phyloP scores from a whole-genome alignment of 306 rosid species.

The Alnus glutinosa region DNA sequence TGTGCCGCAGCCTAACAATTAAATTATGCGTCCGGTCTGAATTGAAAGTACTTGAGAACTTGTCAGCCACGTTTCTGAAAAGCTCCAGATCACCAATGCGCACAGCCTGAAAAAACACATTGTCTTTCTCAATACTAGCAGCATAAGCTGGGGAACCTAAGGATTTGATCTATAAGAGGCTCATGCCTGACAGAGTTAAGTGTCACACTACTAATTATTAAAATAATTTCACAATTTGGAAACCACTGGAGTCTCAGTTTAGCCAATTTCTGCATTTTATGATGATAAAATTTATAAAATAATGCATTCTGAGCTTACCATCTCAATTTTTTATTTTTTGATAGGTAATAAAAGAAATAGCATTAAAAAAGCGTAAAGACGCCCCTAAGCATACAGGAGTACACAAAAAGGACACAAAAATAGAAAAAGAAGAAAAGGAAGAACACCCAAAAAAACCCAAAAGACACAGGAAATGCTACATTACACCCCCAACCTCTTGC shows the following conservation, averaged over 20 bases:
- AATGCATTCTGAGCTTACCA: not conserved
- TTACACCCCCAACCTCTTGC: too few relatives aligned
- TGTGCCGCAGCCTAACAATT: constrained; percentile 93
- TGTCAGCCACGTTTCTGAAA: constrained; percentile 82
- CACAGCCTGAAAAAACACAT: constrained; percentile 72
- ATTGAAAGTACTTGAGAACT: constrained; percentile 66
- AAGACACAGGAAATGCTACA: too few relatives aligned
- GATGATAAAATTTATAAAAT: not conserved
- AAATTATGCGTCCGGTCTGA: constrained; percentile 85
- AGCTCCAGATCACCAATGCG: constrained; percentile 97
- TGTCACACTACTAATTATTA: not conserved
- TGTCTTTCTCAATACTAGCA: constrained; percentile 8
- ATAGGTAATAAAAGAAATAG: too few relatives aligned
- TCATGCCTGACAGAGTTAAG: not conserved
- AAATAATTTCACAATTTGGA: not conserved
- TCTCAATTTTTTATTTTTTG: not conserved
- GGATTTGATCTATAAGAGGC: not conserved
- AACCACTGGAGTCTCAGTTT: not conserved
- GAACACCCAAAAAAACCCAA: too few relatives aligned
- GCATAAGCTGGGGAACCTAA: constrained; percentile 1
- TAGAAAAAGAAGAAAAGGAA: too few relatives aligned
- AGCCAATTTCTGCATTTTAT: not conserved
- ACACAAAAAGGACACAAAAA: too few relatives aligned
- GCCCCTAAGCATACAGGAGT: too few relatives aligned
- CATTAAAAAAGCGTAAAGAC: too few relatives aligned